Evolutionary conservation across 2,329 filamentous ascomycete genomes (phyloP), one percentile per base, ranked within the genome.

Genomic region (Cytospora piceae): DNA sequence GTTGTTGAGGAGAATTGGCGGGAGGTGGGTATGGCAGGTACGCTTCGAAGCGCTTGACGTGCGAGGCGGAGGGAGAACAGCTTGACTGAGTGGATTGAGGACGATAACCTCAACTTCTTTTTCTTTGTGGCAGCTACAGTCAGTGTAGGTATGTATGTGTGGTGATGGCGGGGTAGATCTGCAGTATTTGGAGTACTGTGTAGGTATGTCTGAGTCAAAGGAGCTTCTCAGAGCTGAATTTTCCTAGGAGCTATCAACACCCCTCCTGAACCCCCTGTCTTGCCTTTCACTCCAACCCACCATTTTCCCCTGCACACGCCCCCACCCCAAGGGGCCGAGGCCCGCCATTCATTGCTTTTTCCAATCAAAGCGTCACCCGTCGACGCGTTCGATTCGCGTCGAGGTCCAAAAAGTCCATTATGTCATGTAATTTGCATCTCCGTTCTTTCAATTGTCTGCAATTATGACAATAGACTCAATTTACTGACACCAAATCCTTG

Each of bases 51-150:
- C 69, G 73, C 75, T 72, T 74, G 74, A 61, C 75, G 69, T 58
- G 74, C 61, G 55, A 75, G 71, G 67, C 74, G 78, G 64, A 85
- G 78, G 73, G 78, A 76, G 70, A 81, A 80, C 80, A 84, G 79
- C 69, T 79, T 82, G 76, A 69, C 62, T 64, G 60, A 27, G 39
- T 65, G 66, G 53, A 66, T 55, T 70, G 67, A 58, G 55, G 54
- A 42, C 51, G 51, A 24, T 31, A 52, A 39, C 63, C 59, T 68
- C 37, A 32, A 49, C 24, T 39, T 57, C 61, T 29, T 9, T 54
- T 32, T 27, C 29, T 52, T 58, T 57, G 31, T 27, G 17, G 56
- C 55, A 54, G 53, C 31, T 39, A 29, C 56, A 58, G 24, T 32
- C 53, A 58, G 4, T 29, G 27, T 4, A 8, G 4, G 8, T 14